Evolutionary conservation across 202 grass and related monocot species (phyloP).

Genomic region (Elaeis oleifera): DNA sequence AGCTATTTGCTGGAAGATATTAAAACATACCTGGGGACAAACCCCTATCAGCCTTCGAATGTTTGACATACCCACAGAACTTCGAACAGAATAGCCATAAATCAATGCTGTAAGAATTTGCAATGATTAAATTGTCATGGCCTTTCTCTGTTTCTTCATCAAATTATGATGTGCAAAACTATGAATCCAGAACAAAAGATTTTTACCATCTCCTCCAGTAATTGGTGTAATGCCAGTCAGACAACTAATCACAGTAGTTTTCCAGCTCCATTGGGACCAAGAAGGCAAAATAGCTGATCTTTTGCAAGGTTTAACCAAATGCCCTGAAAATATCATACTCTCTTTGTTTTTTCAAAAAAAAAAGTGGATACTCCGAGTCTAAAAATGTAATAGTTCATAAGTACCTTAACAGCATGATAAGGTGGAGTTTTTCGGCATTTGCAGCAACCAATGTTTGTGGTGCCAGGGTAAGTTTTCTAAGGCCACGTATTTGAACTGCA

Average conservation of each 20-base stretch:
- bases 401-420: constrained; percentile 95
- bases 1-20: not conserved
- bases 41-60: constrained; percentile 93
- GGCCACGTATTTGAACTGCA: constrained; percentile 76
- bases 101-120: constrained; percentile 49
- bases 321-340: constrained; percentile 34
- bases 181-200: constrained; percentile 8
- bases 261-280: constrained; percentile 94
- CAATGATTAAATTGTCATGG: not conserved
- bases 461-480: constrained; percentile 79
- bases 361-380: no score
- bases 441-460: constrained; percentile 58
- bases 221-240: constrained; percentile 93
- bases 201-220: constrained; percentile 77
- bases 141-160: not conserved
- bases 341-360: no score
- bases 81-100: constrained; percentile 82
- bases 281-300: constrained; percentile 92
- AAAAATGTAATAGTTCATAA: not conserved
- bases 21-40: constrained; percentile 67
- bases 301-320: constrained; percentile 91
- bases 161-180: constrained; percentile 1
- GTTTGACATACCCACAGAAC: constrained; percentile 69
- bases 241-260: constrained; percentile 91
- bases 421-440: constrained; percentile 62